phyloP scores from a whole-genome alignment of 176 grass and related monocot species.

The Phyllostachys edulis region DNA sequence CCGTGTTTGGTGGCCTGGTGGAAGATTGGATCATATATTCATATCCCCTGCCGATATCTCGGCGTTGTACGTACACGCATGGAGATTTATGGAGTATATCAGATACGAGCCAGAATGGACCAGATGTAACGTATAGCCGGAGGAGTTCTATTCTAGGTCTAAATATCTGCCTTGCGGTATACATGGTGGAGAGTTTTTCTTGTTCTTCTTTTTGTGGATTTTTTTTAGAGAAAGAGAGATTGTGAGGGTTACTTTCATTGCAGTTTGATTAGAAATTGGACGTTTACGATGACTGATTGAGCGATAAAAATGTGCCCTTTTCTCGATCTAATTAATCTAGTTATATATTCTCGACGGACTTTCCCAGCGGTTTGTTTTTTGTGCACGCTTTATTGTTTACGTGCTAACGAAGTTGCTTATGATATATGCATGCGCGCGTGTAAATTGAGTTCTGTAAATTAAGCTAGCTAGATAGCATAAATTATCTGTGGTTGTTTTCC shows the following conservation, averaged over 20 bases:
- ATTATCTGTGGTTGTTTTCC: not conserved
- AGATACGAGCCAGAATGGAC: no score
- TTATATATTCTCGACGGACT: no score
- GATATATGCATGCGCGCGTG: not conserved
- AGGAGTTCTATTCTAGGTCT: no score
- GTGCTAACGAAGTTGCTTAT: not conserved
- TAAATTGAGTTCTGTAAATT: not conserved
- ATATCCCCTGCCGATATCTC: not conserved
- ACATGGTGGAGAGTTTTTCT: not conserved
- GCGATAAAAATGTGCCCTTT: no score
- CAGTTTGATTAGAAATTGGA: not conserved
- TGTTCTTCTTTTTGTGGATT: no score
- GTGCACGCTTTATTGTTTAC: not conserved
- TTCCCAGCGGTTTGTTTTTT: not conserved
- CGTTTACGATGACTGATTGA: not conserved
- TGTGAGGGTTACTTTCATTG: not conserved
- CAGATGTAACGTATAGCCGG: no score
- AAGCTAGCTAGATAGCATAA: not conserved
- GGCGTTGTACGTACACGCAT: not conserved
- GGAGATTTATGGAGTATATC: no score
- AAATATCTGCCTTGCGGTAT: not conserved
- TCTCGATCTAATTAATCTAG: no score
- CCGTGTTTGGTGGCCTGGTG: constrained; percentile 11
- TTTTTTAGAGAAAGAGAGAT: no score
- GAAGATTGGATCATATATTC: not conserved